Evolutionary conservation across 352 stramenopile genomes (phyloP).

Genomic region (Lagenidium giganteum): DNA sequence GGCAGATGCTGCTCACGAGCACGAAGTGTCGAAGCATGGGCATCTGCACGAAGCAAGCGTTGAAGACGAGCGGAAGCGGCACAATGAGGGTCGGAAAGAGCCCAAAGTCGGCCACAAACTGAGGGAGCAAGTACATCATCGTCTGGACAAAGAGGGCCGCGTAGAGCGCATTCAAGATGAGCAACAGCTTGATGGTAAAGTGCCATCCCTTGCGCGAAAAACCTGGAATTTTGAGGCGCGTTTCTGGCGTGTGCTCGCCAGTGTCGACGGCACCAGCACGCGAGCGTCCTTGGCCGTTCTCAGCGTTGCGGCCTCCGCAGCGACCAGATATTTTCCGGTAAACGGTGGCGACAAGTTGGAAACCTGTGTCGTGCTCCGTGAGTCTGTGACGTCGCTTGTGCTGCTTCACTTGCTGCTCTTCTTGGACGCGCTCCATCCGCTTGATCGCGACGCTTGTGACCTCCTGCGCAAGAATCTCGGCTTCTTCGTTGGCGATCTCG

Average conservation of each 20-base stretch:
- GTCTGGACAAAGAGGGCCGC: neutral
- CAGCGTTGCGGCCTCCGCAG: too few relatives aligned
- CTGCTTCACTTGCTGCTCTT: neutral
- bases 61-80: slow-evolving; percentile 10
- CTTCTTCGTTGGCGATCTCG: slow-evolving; percentile 16
- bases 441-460: neutral
- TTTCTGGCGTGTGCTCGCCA: too few relatives aligned
- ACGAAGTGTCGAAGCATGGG: slow-evolving; percentile 12
- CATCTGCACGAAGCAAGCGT: slow-evolving; percentile 9
- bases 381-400: neutral
- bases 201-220: neutral
- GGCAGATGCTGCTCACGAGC: slow-evolving; percentile 16
- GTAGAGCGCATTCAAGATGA: slow-evolving; percentile 1
- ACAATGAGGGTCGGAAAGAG: neutral
- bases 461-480: slow-evolving; percentile 3
- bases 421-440: neutral
- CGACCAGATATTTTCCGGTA: too few relatives aligned
- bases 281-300: too few relatives aligned
- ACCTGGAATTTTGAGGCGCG: too few relatives aligned
- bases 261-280: too few relatives aligned
- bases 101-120: too few relatives aligned
- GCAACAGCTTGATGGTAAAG: neutral
- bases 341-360: slow-evolving; percentile 20
- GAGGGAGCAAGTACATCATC: too few relatives aligned
- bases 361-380: neutral